Percentiles rank a stretch among this genome's conserved stretches.
phyloP scores from a whole-genome alignment of 2,329 filamentous ascomycete genomes.

The Penicillium frequentans region DNA sequence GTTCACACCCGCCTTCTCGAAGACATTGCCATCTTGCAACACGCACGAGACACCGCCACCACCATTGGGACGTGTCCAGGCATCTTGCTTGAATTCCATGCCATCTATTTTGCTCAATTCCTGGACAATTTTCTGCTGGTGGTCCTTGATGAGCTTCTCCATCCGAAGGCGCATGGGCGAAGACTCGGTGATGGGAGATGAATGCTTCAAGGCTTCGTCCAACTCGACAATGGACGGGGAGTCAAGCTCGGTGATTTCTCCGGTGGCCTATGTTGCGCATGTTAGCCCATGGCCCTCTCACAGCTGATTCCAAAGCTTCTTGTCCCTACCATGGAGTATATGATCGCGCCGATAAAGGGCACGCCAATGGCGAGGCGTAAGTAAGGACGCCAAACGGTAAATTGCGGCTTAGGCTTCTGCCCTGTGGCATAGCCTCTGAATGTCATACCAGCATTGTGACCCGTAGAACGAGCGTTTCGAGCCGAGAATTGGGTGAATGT shows the following conservation, averaged over 20 bases:
- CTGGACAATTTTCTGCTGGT: conserved; percentile 83
- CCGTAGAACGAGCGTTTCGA: conserved; percentile 20
- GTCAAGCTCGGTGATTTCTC: conserved; percentile 39
- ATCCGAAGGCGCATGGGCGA: conserved; percentile 97
- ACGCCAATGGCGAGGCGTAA: conserved; percentile 50
- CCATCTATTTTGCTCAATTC: conserved; percentile 84
- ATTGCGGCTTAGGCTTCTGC: conserved; percentile 25
- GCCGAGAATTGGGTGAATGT: conserved; percentile 28
- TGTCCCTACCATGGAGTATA: conserved; percentile 53
- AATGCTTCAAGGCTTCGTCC: conserved; percentile 77
- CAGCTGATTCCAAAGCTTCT: background rate
- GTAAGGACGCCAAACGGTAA: conserved; percentile 47
- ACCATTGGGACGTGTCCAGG: conserved; percentile 83
- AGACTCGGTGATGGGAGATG: conserved; percentile 69
- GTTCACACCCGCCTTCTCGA: conserved; percentile 96
- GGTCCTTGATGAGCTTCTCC: conserved; percentile 92
- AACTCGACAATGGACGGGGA: conserved; percentile 74
- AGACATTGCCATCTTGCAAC: conserved; percentile 92
- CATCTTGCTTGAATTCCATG: conserved; percentile 75
- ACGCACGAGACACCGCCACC: conserved; percentile 94
- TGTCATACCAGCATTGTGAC: conserved; percentile 17
- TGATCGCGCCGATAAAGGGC: conserved; percentile 49
- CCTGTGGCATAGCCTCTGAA: conserved; percentile 29
- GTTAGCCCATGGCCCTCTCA: background rate
- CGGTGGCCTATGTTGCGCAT: conserved; percentile 31